Base-by-base conservation (phyloP, 805 yeast genomes). In the Sugiyamaella smithiae region DNA sequence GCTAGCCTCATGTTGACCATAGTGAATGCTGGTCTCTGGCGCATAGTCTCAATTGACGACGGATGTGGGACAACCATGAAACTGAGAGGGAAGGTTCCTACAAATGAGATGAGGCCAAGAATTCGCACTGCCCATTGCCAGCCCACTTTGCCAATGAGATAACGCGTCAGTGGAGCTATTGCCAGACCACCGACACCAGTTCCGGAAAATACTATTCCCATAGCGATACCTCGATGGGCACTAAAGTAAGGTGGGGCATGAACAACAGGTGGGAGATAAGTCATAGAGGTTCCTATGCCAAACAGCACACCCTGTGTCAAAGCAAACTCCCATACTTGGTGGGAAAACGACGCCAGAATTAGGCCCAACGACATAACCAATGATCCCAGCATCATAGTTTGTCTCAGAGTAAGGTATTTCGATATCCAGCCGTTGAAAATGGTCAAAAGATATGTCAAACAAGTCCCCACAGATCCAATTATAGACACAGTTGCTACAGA, bases 111-210 rank as follows among this genome's bases (percentile, higher is more conserved):
- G 12, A 49, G 25, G 5, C 56, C 59, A 9, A 54, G 50, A 19
- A 47, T 43, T n/a, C 59, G 43, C 12, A 54, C 26, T 3, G 59
- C 42, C 56, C 54, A 49, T 31, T 40, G 42, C 55, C 56, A 56
- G 23, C 57, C 56, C 2, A 54, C 45, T 6, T 40, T 12, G 12
- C 54, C 17, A 14, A 52, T 35, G 29, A 56, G 41, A 7, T 31
- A 37, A 9, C 50, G 29, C 6, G 55, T 22, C 14, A 54, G 23
- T 11, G 57, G 56, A 2, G 58, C 59, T 51, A 55, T 44, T 1
- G 46, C 55, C 23, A 58, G 31, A 2, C 61, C 62, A 2, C 59
- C 62, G 3, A 57, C 41, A 19, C 59, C 62, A 14, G 62, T 58
- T 5, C 62, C 62, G 4, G 59, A 24, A 29, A 52, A 52, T 4